Evolutionary conservation across 23 red algal genomes (phyloP).

Genomic region (Cyanidioschyzon merolae): DNA sequence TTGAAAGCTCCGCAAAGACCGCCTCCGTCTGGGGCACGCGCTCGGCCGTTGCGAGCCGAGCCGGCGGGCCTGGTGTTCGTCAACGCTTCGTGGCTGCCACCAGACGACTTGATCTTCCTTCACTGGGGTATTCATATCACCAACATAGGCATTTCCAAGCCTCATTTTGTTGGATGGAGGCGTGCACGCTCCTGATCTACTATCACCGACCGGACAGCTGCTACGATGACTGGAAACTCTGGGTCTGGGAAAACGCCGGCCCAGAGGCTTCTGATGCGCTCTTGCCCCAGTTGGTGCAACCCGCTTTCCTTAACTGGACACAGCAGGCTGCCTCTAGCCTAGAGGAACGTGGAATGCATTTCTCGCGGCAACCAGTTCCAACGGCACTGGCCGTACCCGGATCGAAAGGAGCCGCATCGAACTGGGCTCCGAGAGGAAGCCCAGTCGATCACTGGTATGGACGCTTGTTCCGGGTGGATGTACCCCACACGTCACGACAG

Average conservation of each 20-base stretch:
- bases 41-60: too few species aligned
- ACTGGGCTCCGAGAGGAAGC: not conserved
- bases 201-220: not conserved
- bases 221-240: not conserved
- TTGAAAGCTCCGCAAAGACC: too few species aligned
- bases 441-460: not conserved
- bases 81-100: too few species aligned
- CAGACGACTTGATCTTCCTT: too few species aligned
- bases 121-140: too few species aligned
- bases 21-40: too few species aligned
- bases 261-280: not conserved
- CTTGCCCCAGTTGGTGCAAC: not conserved
- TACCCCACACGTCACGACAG: not conserved
- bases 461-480: not conserved
- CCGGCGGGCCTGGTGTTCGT: too few species aligned
- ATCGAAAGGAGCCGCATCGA: not conserved
- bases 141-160: too few species aligned
- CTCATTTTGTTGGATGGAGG: too few species aligned
- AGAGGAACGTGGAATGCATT: not conserved
- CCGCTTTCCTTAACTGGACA: not conserved
- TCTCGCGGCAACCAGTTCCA: not conserved
- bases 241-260: not conserved
- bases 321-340: not conserved
- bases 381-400: not conserved
- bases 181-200: not conserved